These are phyloP conservation scores for Zymoseptoria tritici DNA, from an alignment of 2,329 filamentous ascomycete genomes.

Conservation along the genomic window DNA sequence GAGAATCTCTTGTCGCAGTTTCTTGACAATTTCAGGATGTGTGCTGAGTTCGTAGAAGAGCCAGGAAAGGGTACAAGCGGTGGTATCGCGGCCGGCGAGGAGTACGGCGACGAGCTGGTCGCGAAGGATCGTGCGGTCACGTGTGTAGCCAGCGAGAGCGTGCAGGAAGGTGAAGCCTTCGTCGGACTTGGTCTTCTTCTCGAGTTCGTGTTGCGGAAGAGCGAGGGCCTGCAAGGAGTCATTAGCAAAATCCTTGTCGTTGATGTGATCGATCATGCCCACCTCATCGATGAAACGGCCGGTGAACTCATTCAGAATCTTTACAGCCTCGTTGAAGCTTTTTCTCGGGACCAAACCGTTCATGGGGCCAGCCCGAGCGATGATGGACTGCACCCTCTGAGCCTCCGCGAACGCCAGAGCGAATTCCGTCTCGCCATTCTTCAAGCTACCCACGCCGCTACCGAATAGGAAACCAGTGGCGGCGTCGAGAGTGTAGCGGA, in stretches of 20 bases:
- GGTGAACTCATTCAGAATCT: not conserved
- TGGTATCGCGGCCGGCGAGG: slow-evolving; percentile 81
- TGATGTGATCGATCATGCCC: not conserved
- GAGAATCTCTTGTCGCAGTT: slow-evolving; percentile 67
- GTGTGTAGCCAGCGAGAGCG: slow-evolving; percentile 72
- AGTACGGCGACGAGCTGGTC: slow-evolving; percentile 80
- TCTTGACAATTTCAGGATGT: slow-evolving; percentile 58
- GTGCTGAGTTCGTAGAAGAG: slow-evolving; percentile 72
- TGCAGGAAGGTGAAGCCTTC: slow-evolving; percentile 77
- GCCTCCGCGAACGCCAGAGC: slow-evolving; percentile 76
- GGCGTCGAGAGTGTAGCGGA: slow-evolving; percentile 76
- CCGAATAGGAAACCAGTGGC: slow-evolving; percentile 83
- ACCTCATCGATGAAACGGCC: not conserved
- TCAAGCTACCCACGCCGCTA: slow-evolving; percentile 57
- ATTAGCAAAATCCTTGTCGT: not conserved
- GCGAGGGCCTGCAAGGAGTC: slow-evolving; percentile 48
- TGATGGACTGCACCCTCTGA: slow-evolving; percentile 63
- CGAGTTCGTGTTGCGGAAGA: slow-evolving; percentile 63
- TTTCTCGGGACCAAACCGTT: slow-evolving; percentile 55
- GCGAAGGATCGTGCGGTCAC: slow-evolving; percentile 59
- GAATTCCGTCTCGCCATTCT: slow-evolving; percentile 57
- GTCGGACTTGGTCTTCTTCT: slow-evolving; percentile 64
- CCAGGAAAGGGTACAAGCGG: slow-evolving; percentile 74
- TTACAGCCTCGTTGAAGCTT: slow-evolving; percentile 55
- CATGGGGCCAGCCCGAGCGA: slow-evolving; percentile 59